Evolutionary conservation across 2,329 filamentous ascomycete species (phyloP).

Genomic region (Metarhizium robertsii): DNA sequence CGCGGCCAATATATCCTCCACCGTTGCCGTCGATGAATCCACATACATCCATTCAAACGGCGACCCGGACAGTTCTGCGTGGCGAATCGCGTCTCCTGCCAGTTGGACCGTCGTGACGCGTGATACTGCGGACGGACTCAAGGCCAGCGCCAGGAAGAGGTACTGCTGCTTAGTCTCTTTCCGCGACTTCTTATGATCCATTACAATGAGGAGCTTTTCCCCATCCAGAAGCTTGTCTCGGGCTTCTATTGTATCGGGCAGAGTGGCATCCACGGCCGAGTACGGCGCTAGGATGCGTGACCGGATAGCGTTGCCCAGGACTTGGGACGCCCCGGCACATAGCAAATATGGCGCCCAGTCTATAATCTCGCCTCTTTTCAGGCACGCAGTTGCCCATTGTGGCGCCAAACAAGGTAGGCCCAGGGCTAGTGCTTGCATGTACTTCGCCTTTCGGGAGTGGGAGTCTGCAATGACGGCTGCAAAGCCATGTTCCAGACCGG

Average conservation of each 20-base stretch:
- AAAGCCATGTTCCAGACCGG: constrained; percentile 56
- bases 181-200: constrained; percentile 43
- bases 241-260: constrained; percentile 46
- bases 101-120: constrained; percentile 57
- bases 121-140: constrained; percentile 60
- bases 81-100: constrained; percentile 49
- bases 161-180: constrained; percentile 61
- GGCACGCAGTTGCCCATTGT: constrained; percentile 70
- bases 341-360: constrained; percentile 78
- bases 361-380: constrained; percentile 50
- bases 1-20: constrained; percentile 36
- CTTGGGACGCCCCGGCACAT: constrained; percentile 70
- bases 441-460: constrained; percentile 81
- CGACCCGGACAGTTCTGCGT: constrained; percentile 34
- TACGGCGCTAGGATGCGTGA: constrained; percentile 62
- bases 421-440: constrained; percentile 87
- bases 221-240: constrained; percentile 56
- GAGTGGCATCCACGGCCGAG: constrained; percentile 42
- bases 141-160: constrained; percentile 67
- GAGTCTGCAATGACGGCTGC: constrained; percentile 77
- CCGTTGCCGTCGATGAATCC: constrained; percentile 52
- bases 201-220: constrained; percentile 63
- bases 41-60: constrained; percentile 74
- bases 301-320: constrained; percentile 66
- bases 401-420: constrained; percentile 78